Evolutionary conservation across 768 basidiomycete genomes (phyloP).

Genomic region (Trametes cingulata): DNA sequence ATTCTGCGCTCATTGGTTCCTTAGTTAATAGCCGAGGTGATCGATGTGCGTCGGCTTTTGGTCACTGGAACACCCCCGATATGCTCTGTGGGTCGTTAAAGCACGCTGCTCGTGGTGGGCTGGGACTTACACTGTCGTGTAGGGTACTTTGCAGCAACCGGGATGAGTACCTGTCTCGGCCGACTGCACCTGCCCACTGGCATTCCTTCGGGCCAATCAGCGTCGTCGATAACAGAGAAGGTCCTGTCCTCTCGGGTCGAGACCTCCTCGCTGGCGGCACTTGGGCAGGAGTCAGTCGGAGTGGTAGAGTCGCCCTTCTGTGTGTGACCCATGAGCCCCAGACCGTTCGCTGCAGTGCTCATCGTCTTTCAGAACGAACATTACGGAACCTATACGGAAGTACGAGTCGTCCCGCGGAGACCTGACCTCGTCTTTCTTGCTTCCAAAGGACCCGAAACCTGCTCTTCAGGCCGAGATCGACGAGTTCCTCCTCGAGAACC

Average conservation of each 20-base stretch:
- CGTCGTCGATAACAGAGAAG: conserved; percentile 21
- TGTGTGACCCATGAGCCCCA: conserved; percentile 40
- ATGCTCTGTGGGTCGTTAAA: conserved; percentile 63
- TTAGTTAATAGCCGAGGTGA: neutral
- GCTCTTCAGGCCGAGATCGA: conserved; percentile 52
- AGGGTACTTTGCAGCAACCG: conserved; percentile 78
- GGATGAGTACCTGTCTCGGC: conserved; percentile 71
- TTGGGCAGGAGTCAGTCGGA: conserved; percentile 73
- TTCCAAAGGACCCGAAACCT: conserved; percentile 44
- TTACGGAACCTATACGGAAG: conserved; percentile 61
- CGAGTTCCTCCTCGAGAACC: conserved; percentile 47
- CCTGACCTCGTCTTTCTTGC: conserved; percentile 67
- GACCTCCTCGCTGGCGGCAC: conserved; percentile 76
- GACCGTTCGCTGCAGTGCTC: conserved; percentile 8
- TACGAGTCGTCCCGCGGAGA: conserved; percentile 66
- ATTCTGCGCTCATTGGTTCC: neutral
- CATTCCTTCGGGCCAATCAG: conserved; percentile 56
- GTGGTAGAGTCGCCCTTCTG: conserved; percentile 73
- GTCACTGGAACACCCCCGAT: conserved; percentile 74
- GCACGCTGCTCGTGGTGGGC: neutral
- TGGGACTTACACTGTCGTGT: conserved; percentile 6
- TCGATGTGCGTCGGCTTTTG: conserved; percentile 80
- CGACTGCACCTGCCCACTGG: conserved; percentile 64
- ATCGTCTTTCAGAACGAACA: conserved; percentile 65
- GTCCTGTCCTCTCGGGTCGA: conserved; percentile 67